Conservation (phyloP, 345 rosid genomes). For the Noccaea bulbosa region DNA sequence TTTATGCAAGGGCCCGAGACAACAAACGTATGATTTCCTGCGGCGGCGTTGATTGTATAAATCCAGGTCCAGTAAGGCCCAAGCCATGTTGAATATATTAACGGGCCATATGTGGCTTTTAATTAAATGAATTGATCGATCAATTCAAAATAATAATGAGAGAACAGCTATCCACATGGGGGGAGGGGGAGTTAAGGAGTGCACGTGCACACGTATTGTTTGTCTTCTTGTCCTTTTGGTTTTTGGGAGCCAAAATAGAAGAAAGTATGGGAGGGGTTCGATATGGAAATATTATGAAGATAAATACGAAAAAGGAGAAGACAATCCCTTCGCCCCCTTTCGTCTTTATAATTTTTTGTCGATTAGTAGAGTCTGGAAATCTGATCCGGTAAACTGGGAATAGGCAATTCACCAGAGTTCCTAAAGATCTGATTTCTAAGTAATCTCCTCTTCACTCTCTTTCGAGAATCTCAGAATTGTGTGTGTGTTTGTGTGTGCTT, state of each 20-base stretch:
- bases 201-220: slow-evolving; percentile 36
- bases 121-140: too few species aligned
- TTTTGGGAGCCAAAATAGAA: neutral
- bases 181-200: neutral
- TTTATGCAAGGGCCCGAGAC: too few species aligned
- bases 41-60: neutral
- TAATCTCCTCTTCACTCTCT: neutral
- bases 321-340: too few species aligned
- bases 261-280: neutral
- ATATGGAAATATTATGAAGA: neutral
- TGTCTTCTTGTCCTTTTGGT: slow-evolving; percentile 15
- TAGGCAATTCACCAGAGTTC: neutral
- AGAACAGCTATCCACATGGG: too few species aligned
- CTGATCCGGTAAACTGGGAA: slow-evolving; percentile 9
- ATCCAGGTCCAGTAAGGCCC: slow-evolving; percentile 1
- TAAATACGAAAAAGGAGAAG: neutral
- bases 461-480: neutral
- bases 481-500: neutral
- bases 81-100: neutral
- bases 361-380: neutral
- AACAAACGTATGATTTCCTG: neutral
- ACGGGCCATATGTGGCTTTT: neutral
- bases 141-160: too few species aligned
- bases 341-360: too few species aligned
- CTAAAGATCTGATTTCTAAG: too few species aligned